Evolutionary conservation across 805 yeast species (phyloP).

Genomic region (Saturnispora zaruensis): DNA sequence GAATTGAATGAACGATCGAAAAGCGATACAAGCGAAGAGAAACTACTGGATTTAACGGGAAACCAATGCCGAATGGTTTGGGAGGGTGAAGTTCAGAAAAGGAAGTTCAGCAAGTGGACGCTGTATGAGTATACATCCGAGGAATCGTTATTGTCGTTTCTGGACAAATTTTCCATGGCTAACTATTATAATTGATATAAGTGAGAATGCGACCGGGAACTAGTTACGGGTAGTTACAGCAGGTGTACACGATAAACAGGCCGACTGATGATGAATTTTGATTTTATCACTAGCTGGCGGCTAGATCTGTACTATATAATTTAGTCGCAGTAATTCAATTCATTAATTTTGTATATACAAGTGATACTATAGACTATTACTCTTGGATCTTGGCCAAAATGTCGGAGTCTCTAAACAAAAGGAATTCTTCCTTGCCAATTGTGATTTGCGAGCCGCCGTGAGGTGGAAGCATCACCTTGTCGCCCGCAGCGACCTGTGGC

Average conservation of each 20-base stretch:
- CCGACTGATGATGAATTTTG: no score
- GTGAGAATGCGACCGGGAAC: no score
- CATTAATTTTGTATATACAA: constrained; percentile 3
- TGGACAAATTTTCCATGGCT: constrained; percentile 41
- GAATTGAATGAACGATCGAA: constrained; percentile 37
- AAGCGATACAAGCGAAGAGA: constrained; percentile 1
- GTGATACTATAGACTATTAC: constrained; percentile 17
- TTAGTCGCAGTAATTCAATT: not conserved
- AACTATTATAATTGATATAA: constrained; percentile 39
- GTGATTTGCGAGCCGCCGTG: constrained; percentile 90
- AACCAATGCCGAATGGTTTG: constrained; percentile 50
- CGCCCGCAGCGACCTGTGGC: constrained; percentile 80
- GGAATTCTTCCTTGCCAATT: constrained; percentile 52
- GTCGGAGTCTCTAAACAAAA: constrained; percentile 83
- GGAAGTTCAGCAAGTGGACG: constrained; percentile 63
- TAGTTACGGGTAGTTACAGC: not conserved
- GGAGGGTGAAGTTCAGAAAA: constrained; percentile 56
- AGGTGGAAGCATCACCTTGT: constrained; percentile 86
- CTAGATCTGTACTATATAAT: not conserved
- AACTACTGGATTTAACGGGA: constrained; percentile 30
- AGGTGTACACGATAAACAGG: no score
- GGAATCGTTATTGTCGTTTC: not conserved
- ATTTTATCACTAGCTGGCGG: no score
- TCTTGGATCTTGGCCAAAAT: constrained; percentile 87
- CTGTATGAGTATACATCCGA: constrained; percentile 33